Percentiles rank a stretch among this genome's conserved stretches.
Evolutionary conservation across 1,284 basidiomycete species (phyloP).

Genomic region (Meripilus lineatus): DNA sequence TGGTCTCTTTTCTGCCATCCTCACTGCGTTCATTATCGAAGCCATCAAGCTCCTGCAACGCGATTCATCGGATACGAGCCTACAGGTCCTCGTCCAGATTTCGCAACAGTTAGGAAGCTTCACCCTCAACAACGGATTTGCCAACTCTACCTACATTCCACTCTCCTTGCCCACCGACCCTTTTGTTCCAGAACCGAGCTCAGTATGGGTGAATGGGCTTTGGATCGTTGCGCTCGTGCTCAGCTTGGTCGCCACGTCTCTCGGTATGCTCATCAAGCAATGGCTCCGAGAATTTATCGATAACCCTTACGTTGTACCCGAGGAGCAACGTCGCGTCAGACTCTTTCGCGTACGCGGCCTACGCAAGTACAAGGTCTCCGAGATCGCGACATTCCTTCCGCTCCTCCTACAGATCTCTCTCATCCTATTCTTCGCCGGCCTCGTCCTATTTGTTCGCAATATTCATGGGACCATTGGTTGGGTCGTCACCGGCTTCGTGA

Average conservation of each 20-base stretch:
- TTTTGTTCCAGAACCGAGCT: not conserved
- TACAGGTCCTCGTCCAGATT: not conserved
- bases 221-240: not conserved
- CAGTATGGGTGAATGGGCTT: conserved; percentile 15
- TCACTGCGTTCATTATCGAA: conserved; percentile 3
- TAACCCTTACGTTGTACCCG: not conserved
- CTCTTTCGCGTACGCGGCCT: conserved; percentile 20
- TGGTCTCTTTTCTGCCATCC: conserved; percentile 4
- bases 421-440: conserved; percentile 15
- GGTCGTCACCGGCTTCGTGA: too few relatives aligned
- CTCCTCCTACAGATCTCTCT: conserved; percentile 19
- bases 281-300: conserved; percentile 4
- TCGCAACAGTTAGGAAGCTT: conserved; percentile 1
- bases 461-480: too few relatives aligned
- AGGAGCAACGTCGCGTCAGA: conserved; percentile 9
- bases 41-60: not conserved
- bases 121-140: not conserved
- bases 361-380: conserved; percentile 17
- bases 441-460: too few relatives aligned
- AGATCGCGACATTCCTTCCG: conserved; percentile 23
- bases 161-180: not conserved
- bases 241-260: conserved; percentile 2
- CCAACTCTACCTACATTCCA: not conserved
- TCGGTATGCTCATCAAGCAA: conserved; percentile 5
- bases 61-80: not conserved